phyloP scores from a whole-genome alignment of 2,329 filamentous ascomycete species.

The Colletotrichum sp. region DNA sequence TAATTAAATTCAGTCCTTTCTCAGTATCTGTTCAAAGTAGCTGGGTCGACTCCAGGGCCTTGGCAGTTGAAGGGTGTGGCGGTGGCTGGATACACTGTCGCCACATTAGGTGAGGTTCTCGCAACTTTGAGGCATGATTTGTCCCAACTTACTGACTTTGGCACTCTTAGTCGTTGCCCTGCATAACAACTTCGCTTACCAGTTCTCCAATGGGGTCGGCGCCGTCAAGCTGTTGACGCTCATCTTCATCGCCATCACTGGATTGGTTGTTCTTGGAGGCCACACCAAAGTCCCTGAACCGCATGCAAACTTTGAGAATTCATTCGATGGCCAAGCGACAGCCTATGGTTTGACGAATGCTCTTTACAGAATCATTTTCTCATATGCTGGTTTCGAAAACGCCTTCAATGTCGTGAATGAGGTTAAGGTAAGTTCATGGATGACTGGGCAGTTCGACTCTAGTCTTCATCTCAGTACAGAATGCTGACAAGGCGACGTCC shows the following conservation, averaged over 20 bases:
- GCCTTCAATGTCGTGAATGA: constrained; percentile 68
- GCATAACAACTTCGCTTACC: constrained; percentile 61
- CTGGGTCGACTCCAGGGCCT: constrained; percentile 49
- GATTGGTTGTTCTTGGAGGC: background rate
- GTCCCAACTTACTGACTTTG: background rate
- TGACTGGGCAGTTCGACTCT: background rate
- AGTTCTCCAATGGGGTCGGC: constrained; percentile 60
- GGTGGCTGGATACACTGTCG: constrained; percentile 65
- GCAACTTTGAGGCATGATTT: background rate
- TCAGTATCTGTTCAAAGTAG: constrained; percentile 65
- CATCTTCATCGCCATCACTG: background rate
- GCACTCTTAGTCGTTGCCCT: background rate
- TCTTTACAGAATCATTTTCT: constrained; percentile 10
- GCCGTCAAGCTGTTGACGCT: constrained; percentile 57
- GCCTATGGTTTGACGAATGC: constrained; percentile 1
- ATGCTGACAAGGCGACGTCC: fast-evolving
- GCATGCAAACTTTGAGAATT: constrained; percentile 36
- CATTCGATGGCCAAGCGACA: background rate
- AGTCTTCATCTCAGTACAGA: background rate
- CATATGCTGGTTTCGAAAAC: constrained; percentile 51
- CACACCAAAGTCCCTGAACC: constrained; percentile 31
- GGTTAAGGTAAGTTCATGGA: constrained; percentile 36
- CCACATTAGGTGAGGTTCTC: constrained; percentile 32
- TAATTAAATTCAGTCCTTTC: constrained; percentile 50
- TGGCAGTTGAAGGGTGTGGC: constrained; percentile 74